Conservation (phyloP, 2,329 filamentous ascomycete genomes). For the Zymoseptoria crescenta region DNA sequence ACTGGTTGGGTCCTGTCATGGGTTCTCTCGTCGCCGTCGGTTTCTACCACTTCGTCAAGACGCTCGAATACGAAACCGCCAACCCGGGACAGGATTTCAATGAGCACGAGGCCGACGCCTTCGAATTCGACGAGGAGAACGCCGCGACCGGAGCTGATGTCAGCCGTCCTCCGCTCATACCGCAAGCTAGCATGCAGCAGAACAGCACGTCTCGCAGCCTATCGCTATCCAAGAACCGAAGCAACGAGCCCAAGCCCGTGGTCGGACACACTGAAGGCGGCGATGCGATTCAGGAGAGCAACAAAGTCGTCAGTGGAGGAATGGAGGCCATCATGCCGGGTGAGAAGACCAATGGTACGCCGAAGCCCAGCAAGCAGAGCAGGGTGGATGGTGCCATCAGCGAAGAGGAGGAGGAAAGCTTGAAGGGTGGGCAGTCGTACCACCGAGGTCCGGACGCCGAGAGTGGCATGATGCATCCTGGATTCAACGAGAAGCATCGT, state of each 20-base stretch:
- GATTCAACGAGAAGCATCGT: neutral
- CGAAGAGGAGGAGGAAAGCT: neutral
- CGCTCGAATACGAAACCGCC: slow-evolving; percentile 44
- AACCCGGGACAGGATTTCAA: slow-evolving; percentile 43
- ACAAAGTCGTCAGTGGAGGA: neutral
- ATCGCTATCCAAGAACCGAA: neutral
- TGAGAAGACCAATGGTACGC: neutral
- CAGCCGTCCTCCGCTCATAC: neutral
- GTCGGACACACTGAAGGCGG: neutral
- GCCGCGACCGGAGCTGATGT: slow-evolving; percentile 13
- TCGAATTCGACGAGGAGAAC: slow-evolving; percentile 31
- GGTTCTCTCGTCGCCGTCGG: slow-evolving; percentile 39
- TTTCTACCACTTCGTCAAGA: slow-evolving; percentile 45
- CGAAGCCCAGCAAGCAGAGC: neutral
- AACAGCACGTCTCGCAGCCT: neutral
- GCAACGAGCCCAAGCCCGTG: neutral
- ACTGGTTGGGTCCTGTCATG: slow-evolving; percentile 43
- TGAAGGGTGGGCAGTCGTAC: neutral
- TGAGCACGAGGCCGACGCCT: slow-evolving; percentile 34
- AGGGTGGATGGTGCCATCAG: neutral
- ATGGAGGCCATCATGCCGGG: neutral
- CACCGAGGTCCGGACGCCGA: neutral
- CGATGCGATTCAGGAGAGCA: neutral
- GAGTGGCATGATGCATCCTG: neutral
- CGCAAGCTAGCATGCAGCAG: neutral